Evolutionary conservation across 75 land plant species (phyloP), one percentile per base, ranked within the genome.

Genomic region (Picea sitchensis): DNA sequence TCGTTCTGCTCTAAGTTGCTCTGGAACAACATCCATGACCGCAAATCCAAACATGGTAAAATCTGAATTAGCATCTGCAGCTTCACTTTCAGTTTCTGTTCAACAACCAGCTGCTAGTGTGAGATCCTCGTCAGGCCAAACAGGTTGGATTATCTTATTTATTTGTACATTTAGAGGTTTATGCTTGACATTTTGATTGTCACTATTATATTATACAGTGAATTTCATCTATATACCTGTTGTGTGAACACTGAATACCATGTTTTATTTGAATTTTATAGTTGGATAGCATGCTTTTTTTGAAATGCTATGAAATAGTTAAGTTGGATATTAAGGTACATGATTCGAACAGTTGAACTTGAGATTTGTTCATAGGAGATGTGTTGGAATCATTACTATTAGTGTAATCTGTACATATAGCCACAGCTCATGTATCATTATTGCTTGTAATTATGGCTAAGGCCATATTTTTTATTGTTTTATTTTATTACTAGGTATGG

Each of bases 1-100:
- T 12, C 85, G 88, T 82, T 78, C 88, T 63, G 82, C 97, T 65
- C 75, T 96, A 51, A 91, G 83, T 81, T 89, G 89, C 11, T 62
- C 95, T 69, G 88, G 88, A 65, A 68, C 84, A 31, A 30, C 80
- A 6, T 80, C 23, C 74, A 54, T 87, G 80, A 32, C 81, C 4
- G 0, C 86, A 41, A 88, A 78, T 64, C 82, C 83, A 77, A 80
- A 67, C 77, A 77, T 83, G 47, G 75, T 85, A 18, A 95, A 95
- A 83, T 61, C 89, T 74, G 98, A 95, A 61, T 71, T 59, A 32
- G 17, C 86, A 76, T 23, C 82, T 34, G 77, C 72, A 79, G 26
- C 85, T 44, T 61, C 71, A 47, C 30, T 26, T 31, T 72, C 87
- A 21, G 62, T 82, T 51, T 76, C 95, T 62, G 87, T 61, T 54